A percentile compares a stretch with the other conserved stretches of the same genome.
Conservation (phyloP, 2,329 filamentous ascomycete species). For the Magnaporthiopsis poae region DNA sequence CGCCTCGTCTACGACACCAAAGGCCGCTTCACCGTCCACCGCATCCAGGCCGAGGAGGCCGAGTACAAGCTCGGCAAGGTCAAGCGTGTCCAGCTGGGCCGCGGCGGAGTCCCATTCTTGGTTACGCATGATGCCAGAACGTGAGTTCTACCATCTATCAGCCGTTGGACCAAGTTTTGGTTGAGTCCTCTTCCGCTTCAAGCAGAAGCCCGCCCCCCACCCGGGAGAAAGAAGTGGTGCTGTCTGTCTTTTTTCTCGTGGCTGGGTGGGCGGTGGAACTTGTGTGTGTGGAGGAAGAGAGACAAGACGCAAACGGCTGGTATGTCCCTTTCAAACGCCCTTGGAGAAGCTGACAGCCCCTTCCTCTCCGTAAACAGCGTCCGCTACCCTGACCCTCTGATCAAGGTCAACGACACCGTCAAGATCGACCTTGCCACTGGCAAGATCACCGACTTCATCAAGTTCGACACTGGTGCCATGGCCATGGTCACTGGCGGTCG, state of each 20-base stretch:
- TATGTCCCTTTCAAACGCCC: conserved; percentile 5
- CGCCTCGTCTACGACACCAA: conserved; percentile 99
- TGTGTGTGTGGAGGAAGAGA: background rate
- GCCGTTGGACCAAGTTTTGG: conserved; percentile 99
- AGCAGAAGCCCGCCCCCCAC: conserved; percentile 8
- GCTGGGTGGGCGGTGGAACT: conserved; percentile 9
- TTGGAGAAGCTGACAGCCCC: conserved; percentile 31
- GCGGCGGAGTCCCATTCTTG: conserved; percentile 99
- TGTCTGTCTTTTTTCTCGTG: conserved; percentile 7
- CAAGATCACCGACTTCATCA: conserved; percentile 97
- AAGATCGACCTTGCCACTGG: conserved; percentile 95
- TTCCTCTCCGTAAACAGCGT: conserved; percentile 52
- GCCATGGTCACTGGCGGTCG: conserved; percentile 99
- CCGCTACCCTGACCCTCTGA: conserved; percentile 93
- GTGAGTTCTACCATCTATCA: conserved; percentile 99
- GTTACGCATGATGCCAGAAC: conserved; percentile 99
- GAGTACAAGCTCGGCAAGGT: conserved; percentile 99
- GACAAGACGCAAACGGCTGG: conserved; percentile 11
- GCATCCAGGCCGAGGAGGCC: conserved; percentile 96
- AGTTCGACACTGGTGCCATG: conserved; percentile 96
- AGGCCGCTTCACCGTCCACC: conserved; percentile 99
- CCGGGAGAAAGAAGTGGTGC: conserved; percentile 8
- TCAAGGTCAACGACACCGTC: conserved; percentile 99
- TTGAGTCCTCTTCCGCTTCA: conserved; percentile 27
- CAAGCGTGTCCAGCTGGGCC: conserved; percentile 98